These are phyloP conservation scores for Lepidium aucheri DNA, from an alignment of 345 rosid species.

Conservation along the genomic window DNA sequence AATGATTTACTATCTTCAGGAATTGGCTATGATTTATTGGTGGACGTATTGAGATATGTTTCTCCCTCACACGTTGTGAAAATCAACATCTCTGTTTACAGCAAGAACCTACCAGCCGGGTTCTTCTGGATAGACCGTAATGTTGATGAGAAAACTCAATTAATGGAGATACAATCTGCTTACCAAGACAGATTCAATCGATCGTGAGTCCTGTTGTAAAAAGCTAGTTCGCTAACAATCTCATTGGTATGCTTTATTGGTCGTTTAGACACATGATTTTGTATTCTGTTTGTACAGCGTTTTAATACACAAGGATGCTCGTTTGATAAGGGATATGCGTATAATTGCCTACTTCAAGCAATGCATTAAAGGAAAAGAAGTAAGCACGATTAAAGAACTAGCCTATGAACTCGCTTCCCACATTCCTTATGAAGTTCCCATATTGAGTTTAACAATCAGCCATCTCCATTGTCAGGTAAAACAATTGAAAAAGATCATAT, in stretches of 20 bases:
- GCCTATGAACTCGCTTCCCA: constrained; percentile 75
- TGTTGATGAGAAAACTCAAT: constrained; percentile 30
- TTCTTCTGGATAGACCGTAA: constrained; percentile 62
- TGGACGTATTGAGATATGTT: constrained; percentile 57
- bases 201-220: constrained; percentile 49
- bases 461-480: constrained; percentile 83
- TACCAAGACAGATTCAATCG: constrained; percentile 53
- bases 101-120: constrained; percentile 76
- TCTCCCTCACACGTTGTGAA: constrained; percentile 82
- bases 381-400: constrained; percentile 69
- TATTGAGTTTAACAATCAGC: constrained; percentile 57
- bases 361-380: constrained; percentile 55
- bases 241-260: not conserved
- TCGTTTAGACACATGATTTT: not conserved
- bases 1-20: constrained; percentile 37
- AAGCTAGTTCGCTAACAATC: not conserved
- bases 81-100: constrained; percentile 57
- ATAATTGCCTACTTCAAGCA: constrained; percentile 82
- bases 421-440: constrained; percentile 83
- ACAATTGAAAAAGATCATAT: not conserved
- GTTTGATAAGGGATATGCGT: constrained; percentile 65
- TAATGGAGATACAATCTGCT: constrained; percentile 70
- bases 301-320: constrained; percentile 56
- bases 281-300: constrained; percentile 31
- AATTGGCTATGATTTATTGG: constrained; percentile 82